Conservation (phyloP, 1,139 yeast genomes). For the Pichia sorboxylosa region DNA sequence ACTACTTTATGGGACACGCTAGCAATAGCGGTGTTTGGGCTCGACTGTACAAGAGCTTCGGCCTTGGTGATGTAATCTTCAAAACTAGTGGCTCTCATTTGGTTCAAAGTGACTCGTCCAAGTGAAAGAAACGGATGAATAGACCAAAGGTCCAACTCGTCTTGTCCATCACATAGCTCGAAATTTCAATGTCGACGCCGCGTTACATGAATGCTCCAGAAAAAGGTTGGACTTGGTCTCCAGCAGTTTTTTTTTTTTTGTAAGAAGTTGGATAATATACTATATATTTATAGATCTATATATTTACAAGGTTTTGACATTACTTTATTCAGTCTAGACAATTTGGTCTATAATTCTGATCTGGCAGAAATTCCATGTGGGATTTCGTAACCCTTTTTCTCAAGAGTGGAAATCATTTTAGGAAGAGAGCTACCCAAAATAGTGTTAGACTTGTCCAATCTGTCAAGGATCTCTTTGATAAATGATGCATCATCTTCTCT, state of each 20-base stretch:
- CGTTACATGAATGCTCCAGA: too few species aligned
- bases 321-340: not conserved
- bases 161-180: too few species aligned
- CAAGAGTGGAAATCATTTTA: slow-evolving; percentile 20
- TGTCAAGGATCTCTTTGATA: slow-evolving; percentile 14
- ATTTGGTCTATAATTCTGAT: not conserved
- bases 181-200: too few species aligned
- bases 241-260: too few species aligned
- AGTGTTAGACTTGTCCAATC: slow-evolving; percentile 12
- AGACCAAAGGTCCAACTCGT: too few species aligned
- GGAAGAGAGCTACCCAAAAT: slow-evolving; percentile 33
- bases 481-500: slow-evolving; percentile 12
- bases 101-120: too few species aligned
- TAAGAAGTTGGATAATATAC: too few species aligned
- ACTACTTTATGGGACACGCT: slow-evolving; percentile 25
- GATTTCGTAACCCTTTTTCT: slow-evolving; percentile 11
- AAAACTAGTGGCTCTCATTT: too few species aligned
- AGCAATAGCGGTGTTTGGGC: slow-evolving; percentile 37
- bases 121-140: too few species aligned
- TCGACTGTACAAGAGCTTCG: slow-evolving; percentile 33
- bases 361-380: slow-evolving; percentile 1
- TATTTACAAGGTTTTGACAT: too few species aligned
- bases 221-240: too few species aligned
- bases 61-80: slow-evolving; percentile 42
- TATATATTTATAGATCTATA: too few species aligned